Conservation (phyloP, 306 rosid species). For the Mimosa pudica region DNA sequence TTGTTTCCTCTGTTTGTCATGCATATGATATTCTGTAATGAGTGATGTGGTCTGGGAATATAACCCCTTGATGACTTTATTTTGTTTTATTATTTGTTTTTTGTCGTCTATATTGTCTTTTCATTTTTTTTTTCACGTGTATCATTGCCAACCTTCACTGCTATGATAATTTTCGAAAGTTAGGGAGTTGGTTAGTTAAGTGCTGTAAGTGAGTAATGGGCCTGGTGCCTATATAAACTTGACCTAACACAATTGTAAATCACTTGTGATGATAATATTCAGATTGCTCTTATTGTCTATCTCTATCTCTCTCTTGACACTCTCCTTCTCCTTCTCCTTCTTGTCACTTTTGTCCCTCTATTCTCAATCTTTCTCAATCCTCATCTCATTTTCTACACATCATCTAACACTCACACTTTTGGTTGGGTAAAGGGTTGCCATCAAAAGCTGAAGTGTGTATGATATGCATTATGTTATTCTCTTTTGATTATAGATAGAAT, state of each 20-base stretch:
- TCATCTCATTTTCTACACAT: too few relatives aligned
- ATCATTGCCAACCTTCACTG: background rate
- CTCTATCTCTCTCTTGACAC: too few relatives aligned
- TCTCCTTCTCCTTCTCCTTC: too few relatives aligned
- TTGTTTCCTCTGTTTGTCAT: background rate
- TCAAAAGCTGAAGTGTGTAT: background rate
- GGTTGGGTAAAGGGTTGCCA: background rate
- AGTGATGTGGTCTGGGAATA: background rate
- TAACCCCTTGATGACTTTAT: background rate
- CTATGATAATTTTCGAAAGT: too few relatives aligned
- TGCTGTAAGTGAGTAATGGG: too few relatives aligned
- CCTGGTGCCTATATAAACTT: too few relatives aligned
- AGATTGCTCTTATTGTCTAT: too few relatives aligned
- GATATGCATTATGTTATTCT: background rate
- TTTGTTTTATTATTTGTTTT: background rate
- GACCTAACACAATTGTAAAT: too few relatives aligned
- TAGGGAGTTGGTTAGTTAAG: too few relatives aligned
- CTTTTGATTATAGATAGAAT: slow-evolving; percentile 16
- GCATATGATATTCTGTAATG: background rate
- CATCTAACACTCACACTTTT: background rate
- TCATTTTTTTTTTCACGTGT: background rate
- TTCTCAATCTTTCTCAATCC: too few relatives aligned
- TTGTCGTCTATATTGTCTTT: background rate
- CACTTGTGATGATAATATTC: too few relatives aligned
- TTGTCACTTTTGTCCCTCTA: too few relatives aligned